A percentile compares a stretch with the other conserved stretches of the same genome.
Conservation (phyloP, 306 rosid species). For the Rosa chinensis region DNA sequence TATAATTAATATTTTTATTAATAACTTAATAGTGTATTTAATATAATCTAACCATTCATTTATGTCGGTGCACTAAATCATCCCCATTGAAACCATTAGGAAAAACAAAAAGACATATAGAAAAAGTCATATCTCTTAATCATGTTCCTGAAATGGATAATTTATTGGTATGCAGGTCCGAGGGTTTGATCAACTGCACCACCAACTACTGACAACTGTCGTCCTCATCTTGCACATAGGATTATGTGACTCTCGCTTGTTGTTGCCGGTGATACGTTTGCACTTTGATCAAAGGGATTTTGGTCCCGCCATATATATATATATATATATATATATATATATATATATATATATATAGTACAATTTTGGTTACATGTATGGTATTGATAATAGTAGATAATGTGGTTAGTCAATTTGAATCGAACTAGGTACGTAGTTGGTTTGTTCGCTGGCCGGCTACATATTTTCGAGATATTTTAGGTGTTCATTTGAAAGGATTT, state of each 20-base stretch:
- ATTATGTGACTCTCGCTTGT: background rate
- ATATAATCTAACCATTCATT: too few relatives aligned
- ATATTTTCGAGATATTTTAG: background rate
- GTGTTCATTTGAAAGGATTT: too few relatives aligned
- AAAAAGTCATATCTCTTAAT: background rate
- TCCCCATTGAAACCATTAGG: background rate
- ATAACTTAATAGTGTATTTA: too few relatives aligned
- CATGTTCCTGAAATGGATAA: background rate
- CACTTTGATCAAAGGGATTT: background rate
- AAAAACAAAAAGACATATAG: background rate
- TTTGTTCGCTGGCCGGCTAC: background rate
- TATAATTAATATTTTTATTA: too few relatives aligned
- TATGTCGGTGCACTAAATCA: too few relatives aligned
- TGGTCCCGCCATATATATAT: background rate
- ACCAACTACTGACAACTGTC: background rate
- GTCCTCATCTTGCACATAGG: background rate
- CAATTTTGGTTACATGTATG: background rate
- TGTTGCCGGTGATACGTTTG: background rate
- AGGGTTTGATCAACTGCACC: conserved; percentile 27
- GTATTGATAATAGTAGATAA: background rate
- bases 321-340: too few relatives aligned
- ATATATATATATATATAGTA: too few relatives aligned
- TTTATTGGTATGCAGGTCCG: background rate
- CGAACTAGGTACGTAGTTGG: background rate
- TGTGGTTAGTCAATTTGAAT: background rate